Percentiles rank a stretch among this genome's conserved stretches.
These are phyloP conservation scores for Debaryomyces maramus DNA, from an alignment of 805 yeast genomes.

Conservation along the genomic window DNA sequence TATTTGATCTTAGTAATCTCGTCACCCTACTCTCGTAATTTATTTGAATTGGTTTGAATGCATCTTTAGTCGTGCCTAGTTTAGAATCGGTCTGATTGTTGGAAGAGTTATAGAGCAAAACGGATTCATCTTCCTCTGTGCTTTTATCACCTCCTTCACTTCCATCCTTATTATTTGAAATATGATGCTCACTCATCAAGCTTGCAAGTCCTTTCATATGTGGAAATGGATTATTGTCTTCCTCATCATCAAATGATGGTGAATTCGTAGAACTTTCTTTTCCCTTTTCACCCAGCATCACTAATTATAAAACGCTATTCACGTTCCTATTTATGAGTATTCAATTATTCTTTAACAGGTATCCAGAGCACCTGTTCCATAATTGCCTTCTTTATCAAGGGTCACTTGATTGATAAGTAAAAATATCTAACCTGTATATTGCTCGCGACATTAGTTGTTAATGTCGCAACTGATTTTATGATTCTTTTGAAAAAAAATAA, in stretches of 20 bases:
- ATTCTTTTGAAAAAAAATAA: neutral
- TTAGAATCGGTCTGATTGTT: constrained; percentile 9
- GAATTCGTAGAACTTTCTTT: constrained; percentile 3
- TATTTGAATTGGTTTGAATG: constrained; percentile 28
- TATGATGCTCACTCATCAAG: constrained; percentile 14
- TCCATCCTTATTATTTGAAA: neutral
- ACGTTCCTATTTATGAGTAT: neutral
- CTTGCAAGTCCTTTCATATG: constrained; percentile 25
- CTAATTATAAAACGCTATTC: neutral
- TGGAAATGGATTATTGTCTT: constrained; percentile 42
- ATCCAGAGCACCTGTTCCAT: no score
- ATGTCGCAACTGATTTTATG: neutral
- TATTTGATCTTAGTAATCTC: constrained; percentile 30
- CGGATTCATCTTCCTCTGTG: constrained; percentile 26
- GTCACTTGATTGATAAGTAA: neutral
- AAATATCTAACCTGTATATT: neutral
- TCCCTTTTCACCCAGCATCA: no score
- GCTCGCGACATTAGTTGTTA: neutral
- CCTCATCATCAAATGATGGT: constrained; percentile 21
- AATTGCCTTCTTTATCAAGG: neutral
- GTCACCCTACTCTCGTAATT: constrained; percentile 38
- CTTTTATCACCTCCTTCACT: constrained; percentile 4
- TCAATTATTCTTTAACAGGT: no score
- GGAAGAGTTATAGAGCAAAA: constrained; percentile 26
- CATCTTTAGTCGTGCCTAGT: constrained; percentile 9